Evolutionary conservation across 352 stramenopile species (phyloP), one percentile per base, ranked within the genome.

Genomic region (Globisporangium megalacanthum): DNA sequence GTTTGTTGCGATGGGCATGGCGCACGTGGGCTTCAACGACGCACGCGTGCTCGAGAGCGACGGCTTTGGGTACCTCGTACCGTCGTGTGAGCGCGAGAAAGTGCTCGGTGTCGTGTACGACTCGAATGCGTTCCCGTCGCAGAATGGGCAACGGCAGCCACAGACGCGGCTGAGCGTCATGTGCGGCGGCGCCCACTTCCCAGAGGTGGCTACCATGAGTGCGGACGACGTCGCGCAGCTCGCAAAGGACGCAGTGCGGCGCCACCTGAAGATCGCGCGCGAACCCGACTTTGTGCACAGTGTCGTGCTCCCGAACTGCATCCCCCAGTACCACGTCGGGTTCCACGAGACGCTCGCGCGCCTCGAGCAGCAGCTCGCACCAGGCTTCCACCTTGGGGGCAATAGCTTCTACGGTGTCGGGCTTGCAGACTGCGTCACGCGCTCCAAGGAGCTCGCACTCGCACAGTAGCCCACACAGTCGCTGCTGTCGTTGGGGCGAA

Each of bases 391-490:
- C 35, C 59, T 95, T 11, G 77, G 80, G 25, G 87, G 87, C 36
- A 96, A 96, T 63, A 95, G 83, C 59, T 93, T 88, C 31, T 94
- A 94, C 56, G 87, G 87, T 52, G 78, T 96, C 25, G 87, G 87
- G 1, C 69, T 95, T n/a, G 82, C 87, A 2, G 86, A 95, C 51
- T 83, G 72, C 49, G 83, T 96, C 49, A 86, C 79, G 10, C 75
- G 79, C n/a, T 89, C 81, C n/a, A 95, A 89, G 66, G 65, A 78
- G 14, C 77, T 92, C 19, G 81, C 83, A 10, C 68, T 92, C 20
- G 69, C 83, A 29, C 25, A 29, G 4, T 29, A 29, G 25, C 25
- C 25, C 25, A 29, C 25, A 29, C 25, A 29, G 1, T 29, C 25
- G 25, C 25, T 29, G 25, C 25, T 29, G 25, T 29, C 25, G 25